phyloP scores from a whole-genome alignment of 75 land plant genomes.

The Chamaecyparis obtusa region DNA sequence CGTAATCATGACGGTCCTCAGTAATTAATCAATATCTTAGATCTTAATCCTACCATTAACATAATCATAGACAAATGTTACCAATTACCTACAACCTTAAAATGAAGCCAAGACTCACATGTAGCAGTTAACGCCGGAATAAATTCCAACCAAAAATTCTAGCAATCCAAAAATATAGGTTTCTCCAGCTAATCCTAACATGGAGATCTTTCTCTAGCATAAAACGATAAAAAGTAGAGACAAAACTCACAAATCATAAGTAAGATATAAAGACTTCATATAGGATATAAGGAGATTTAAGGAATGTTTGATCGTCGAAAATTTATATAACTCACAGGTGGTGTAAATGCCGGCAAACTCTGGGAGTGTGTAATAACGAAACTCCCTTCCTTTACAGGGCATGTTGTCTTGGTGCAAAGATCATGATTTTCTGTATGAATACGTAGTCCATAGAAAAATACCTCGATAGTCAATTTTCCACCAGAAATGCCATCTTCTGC shows the following conservation, averaged over 20 bases:
- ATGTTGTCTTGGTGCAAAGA: slow-evolving; percentile 48
- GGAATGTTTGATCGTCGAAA: neutral
- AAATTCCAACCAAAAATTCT: neutral
- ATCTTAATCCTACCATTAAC: neutral
- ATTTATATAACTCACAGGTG: slow-evolving; percentile 50
- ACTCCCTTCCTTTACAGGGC: slow-evolving; percentile 53
- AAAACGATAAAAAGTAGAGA: neutral
- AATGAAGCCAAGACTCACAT: neutral
- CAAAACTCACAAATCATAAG: neutral
- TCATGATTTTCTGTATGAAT: slow-evolving; percentile 45
- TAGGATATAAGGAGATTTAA: neutral
- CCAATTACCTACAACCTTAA: neutral
- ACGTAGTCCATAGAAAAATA: slow-evolving; percentile 39
- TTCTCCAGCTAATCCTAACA: neutral
- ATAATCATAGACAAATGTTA: neutral
- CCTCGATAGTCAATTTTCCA: slow-evolving; percentile 50
- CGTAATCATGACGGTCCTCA: no score
- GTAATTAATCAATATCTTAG: neutral
- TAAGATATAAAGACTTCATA: neutral
- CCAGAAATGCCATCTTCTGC: slow-evolving; percentile 34
- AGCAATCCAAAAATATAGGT: neutral
- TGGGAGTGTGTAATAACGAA: slow-evolving; percentile 51
- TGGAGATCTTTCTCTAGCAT: neutral
- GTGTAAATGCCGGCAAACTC: slow-evolving; percentile 55
- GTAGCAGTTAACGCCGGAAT: neutral